Conservation (phyloP, 495 filamentous ascomycete species). For the Amniculicola lignicola region DNA sequence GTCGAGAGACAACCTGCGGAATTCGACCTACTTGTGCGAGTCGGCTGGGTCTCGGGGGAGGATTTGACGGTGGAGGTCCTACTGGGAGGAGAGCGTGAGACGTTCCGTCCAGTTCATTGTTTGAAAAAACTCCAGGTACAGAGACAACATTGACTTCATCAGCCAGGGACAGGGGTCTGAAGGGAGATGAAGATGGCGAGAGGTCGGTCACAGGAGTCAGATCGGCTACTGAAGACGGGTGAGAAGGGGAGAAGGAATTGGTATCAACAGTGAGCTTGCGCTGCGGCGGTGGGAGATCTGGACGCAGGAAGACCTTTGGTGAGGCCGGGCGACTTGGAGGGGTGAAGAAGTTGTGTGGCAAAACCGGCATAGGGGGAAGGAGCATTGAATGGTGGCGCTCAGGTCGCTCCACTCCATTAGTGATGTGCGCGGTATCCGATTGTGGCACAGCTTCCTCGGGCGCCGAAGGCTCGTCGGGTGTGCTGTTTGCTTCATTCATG, state of each 20-base stretch:
- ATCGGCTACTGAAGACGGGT: constrained; percentile 6
- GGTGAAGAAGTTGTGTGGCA: constrained; percentile 47
- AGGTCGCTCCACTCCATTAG: neutral
- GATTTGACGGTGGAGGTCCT: constrained; percentile 37
- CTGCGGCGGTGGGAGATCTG: constrained; percentile 8
- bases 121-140: too few relatives aligned
- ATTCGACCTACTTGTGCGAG: constrained; percentile 86
- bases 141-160: too few relatives aligned
- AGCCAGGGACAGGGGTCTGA: constrained; percentile 7
- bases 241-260: neutral
- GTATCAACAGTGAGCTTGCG: constrained; percentile 17
- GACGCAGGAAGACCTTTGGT: constrained; percentile 43
- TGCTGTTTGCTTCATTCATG: constrained; percentile 49
- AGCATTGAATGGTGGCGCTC: constrained; percentile 49
- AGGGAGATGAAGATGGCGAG: constrained; percentile 14
- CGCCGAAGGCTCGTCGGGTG: constrained; percentile 26
- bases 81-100: constrained; percentile 11
- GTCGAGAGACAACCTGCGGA: constrained; percentile 73
- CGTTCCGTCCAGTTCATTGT: too few relatives aligned
- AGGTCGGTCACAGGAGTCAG: constrained; percentile 26
- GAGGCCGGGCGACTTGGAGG: constrained; percentile 41
- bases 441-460: constrained; percentile 5
- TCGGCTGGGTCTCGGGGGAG: constrained; percentile 40
- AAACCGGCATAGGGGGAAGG: constrained; percentile 53
- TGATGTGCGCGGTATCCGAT: neutral